Conservation (phyloP, 495 filamentous ascomycete species). For the Aspergillus baeticus region DNA sequence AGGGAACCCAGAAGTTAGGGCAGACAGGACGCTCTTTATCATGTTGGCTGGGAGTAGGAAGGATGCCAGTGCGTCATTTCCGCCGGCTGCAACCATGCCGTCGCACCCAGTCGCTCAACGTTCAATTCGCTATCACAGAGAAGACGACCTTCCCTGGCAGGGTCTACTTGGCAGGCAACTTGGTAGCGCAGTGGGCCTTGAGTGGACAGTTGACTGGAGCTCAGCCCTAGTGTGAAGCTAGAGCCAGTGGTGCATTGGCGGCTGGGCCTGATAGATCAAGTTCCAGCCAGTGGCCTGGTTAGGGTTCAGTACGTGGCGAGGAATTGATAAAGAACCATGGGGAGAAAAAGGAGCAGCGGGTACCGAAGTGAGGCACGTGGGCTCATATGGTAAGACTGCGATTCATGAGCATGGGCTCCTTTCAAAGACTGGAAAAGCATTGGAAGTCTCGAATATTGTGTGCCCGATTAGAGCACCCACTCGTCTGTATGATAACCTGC, state of each 20-base stretch:
- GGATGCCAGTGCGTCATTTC: slow-evolving; percentile 6
- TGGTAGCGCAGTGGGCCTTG: slow-evolving; percentile 1
- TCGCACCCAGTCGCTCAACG: background rate
- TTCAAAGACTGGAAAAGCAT: too few relatives aligned
- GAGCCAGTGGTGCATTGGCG: slow-evolving; percentile 10
- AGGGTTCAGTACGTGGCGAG: slow-evolving; percentile 9
- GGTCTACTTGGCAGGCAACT: slow-evolving; percentile 11
- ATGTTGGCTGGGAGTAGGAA: background rate
- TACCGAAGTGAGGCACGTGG: background rate
- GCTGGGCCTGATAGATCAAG: slow-evolving; percentile 17
- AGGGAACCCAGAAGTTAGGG: background rate
- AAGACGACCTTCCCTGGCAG: slow-evolving; percentile 8
- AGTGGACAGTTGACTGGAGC: background rate
- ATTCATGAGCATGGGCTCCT: background rate
- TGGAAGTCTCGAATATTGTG: background rate
- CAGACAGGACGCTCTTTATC: slow-evolving; percentile 10
- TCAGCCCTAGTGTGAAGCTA: slow-evolving; percentile 16
- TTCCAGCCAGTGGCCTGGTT: slow-evolving; percentile 16
- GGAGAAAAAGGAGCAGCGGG: slow-evolving; percentile 2
- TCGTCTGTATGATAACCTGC: background rate
- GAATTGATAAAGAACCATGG: slow-evolving; percentile 2
- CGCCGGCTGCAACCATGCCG: background rate
- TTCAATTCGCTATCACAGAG: slow-evolving; percentile 1
- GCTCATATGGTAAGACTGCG: background rate
- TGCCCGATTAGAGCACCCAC: background rate